Conservation (phyloP, 345 rosid species). For the Gynandropsis gynandra region DNA sequence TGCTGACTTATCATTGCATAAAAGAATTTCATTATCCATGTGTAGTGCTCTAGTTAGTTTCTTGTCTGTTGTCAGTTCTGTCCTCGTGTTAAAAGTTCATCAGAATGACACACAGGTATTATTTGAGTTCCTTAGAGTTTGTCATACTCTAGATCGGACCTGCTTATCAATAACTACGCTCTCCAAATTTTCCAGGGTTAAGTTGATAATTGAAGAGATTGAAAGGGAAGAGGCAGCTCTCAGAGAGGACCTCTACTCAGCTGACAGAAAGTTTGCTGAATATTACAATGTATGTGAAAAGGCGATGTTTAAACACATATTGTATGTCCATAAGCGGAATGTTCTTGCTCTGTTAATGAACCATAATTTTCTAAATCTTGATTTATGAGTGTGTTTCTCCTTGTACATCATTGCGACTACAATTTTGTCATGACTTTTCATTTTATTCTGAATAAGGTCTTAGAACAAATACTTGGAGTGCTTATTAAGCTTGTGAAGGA, state of each 20-base stretch:
- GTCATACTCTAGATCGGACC: conserved; percentile 1
- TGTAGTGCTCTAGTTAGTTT: too few species aligned
- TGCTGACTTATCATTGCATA: too few species aligned
- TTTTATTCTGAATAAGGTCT: conserved; percentile 46
- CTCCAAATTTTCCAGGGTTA: conserved; percentile 51
- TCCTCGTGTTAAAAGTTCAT: not conserved
- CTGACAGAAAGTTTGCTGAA: conserved; percentile 89
- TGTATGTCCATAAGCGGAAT: conserved; percentile 3
- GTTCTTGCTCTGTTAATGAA: not conserved
- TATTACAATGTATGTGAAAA: conserved; percentile 68
- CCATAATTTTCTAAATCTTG: not conserved
- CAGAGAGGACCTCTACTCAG: conserved; percentile 86
- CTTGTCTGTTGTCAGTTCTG: too few species aligned
- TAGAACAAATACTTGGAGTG: conserved; percentile 92
- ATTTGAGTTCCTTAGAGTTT: not conserved
- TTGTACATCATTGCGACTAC: conserved; percentile 4
- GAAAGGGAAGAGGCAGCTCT: conserved; percentile 89
- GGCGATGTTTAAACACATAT: conserved; percentile 1
- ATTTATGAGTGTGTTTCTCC: not conserved
- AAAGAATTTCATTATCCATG: too few species aligned
- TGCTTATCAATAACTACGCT: not conserved
- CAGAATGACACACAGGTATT: not conserved
- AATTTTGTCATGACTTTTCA: conserved; percentile 8
- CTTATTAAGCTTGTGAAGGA: conserved; percentile 97
- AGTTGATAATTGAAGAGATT: conserved; percentile 87